Conservation (phyloP, 2,329 filamentous ascomycete genomes). For the Ceratocystis cacaofunesta region DNA sequence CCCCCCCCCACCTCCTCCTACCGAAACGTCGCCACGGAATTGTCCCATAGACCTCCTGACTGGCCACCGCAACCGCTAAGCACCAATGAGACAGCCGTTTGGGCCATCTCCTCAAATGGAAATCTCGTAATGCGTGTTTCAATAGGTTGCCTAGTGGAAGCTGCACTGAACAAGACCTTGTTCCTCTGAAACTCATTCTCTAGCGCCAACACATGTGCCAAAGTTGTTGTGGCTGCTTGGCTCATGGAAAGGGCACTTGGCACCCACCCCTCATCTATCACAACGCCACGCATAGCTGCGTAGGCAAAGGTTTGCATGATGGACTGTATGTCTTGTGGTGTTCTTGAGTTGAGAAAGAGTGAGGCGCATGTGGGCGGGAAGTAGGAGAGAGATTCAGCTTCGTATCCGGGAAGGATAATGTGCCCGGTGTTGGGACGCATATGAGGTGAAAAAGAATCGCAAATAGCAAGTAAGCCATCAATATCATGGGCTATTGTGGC, state of each 20-base stretch:
- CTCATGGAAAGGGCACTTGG: not conserved
- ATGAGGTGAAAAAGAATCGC: not conserved
- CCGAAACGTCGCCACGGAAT: not conserved
- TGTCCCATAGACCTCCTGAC: conserved; percentile 3
- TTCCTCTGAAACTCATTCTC: not conserved
- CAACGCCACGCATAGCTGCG: not conserved
- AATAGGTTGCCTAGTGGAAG: not conserved
- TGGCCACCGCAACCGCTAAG: not conserved
- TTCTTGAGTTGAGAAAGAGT: not conserved
- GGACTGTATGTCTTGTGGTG: not conserved
- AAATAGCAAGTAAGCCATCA: conserved; percentile 1
- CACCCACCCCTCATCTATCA: conserved; percentile 1
- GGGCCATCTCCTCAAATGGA: conserved; percentile 3
- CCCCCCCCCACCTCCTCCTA: not conserved
- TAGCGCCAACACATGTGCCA: not conserved
- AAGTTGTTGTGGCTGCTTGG: not conserved
- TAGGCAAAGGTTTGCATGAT: not conserved
- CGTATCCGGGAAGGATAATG: not conserved
- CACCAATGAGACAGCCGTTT: not conserved
- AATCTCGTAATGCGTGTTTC: not conserved
- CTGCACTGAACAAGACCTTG: not conserved
- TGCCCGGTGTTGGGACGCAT: conserved; percentile 8
- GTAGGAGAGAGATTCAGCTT: not conserved
- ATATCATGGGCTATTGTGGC: not conserved
- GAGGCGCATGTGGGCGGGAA: conserved; percentile 4